Base-by-base conservation (phyloP, 306 rosid genomes). In the Oxytropis ochrocephala region DNA sequence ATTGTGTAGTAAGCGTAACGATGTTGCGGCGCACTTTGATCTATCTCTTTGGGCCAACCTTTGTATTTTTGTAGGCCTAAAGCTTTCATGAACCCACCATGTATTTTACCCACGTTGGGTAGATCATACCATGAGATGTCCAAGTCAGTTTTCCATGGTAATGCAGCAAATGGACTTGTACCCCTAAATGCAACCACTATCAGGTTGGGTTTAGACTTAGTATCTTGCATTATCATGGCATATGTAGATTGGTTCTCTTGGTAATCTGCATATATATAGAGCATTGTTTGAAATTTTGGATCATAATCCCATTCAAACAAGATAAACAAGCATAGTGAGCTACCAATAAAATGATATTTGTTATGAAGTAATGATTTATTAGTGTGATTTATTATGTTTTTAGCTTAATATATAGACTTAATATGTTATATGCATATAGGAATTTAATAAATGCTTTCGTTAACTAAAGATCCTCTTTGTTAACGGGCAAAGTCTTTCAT, bases 121-220 rank as follows among this genome's bases (percentile, higher is more conserved):
- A 90, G 51, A 38, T 90, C 81, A 70, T 67, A 83, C 96, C 96
- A 90, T 0, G 98, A 93, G 64, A 90, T 49, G 17, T 93, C 96
- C 7, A 82, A 7, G 24, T 90, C 91, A 11, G 89, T 85, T 57
- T 60, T 80, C 88, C 88, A 85, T 21, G 82, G 88, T 21, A 70
- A 79, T 0, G 90, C 80, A 38, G 88, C 78, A 27, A 90, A 88
- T 10, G 87, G 90, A 14, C 41, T 47, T 1, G 98, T 89, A 12
- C 98, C 96, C 47, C 84, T 83, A 35, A 90, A 93, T 64, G 96
- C 90, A 17, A 90, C 88, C 58, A 86, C 84, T 0, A 78, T 82
- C 77, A 90, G 50, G 63, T 82, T 76, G 7, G 96, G 83, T 32
- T 88, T 64, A 0, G 70, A 66, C 49, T 4, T 66, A 2, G 41